These are phyloP conservation scores for Udeniomyces megalosporus DNA, from an alignment of 768 basidiomycete genomes.

Conservation along the genomic window DNA sequence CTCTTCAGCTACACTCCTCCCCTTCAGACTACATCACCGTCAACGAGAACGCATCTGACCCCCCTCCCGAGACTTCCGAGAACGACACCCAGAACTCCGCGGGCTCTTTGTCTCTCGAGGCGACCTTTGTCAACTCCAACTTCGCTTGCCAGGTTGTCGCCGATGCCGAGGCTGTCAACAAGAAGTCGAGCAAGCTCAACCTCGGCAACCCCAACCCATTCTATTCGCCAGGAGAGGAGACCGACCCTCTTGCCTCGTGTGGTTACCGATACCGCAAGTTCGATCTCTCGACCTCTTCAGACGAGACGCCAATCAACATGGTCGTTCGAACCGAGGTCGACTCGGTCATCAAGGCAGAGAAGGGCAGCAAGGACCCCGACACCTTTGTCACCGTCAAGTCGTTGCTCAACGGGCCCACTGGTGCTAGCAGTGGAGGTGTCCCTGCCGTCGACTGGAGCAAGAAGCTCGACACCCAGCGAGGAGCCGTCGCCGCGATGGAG, in stretches of 20 bases:
- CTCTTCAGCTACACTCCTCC: not conserved
- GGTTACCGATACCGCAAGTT: slow-evolving; percentile 93
- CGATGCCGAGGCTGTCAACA: slow-evolving; percentile 34
- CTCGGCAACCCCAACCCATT: slow-evolving; percentile 86
- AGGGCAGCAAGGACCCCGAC: slow-evolving; percentile 31
- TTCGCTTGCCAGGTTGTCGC: slow-evolving; percentile 90
- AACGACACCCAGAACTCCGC: slow-evolving; percentile 82
- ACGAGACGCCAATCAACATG: slow-evolving; percentile 56
- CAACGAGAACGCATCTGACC: slow-evolving; percentile 94
- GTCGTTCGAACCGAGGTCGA: slow-evolving; percentile 95
- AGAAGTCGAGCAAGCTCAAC: slow-evolving; percentile 48
- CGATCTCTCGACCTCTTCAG: slow-evolving; percentile 75
- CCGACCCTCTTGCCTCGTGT: slow-evolving; percentile 81
- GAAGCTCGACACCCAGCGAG: slow-evolving; percentile 89
- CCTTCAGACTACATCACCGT: slow-evolving; percentile 68
- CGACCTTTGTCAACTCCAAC: slow-evolving; percentile 97
- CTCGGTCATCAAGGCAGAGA: slow-evolving; percentile 50
- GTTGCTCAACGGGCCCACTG: slow-evolving; percentile 43
- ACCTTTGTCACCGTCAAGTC: slow-evolving; percentile 79
- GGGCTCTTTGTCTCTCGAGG: slow-evolving; percentile 83
- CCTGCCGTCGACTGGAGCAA: slow-evolving; percentile 89
- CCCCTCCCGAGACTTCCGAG: slow-evolving; percentile 65
- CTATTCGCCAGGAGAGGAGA: slow-evolving; percentile 67
- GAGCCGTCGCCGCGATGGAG: slow-evolving; percentile 94
- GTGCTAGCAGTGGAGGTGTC: not conserved